A percentile compares a stretch with the other conserved stretches of the same genome.
Conservation (phyloP, 345 rosid species). For the Raphanus sativus region DNA sequence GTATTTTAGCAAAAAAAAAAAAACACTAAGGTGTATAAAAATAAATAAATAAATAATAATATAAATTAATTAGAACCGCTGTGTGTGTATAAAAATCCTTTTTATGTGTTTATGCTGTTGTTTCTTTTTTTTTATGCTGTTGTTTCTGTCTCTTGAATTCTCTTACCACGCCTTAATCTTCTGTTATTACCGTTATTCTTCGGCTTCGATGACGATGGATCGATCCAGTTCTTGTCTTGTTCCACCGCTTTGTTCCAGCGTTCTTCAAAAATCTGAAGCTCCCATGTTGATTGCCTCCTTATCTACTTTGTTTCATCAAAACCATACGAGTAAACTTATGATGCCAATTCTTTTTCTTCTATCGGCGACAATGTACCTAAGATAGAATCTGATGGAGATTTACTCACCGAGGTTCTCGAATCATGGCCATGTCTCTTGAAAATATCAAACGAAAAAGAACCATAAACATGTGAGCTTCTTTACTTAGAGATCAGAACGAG, state of each 20-base stretch:
- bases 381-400: background rate
- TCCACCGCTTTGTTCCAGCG: conserved; percentile 76
- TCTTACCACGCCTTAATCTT: background rate
- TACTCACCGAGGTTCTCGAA: conserved; percentile 66
- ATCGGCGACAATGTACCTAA: background rate
- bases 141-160: background rate
- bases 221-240: conserved; percentile 70
- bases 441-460: background rate
- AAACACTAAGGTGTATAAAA: too few species aligned
- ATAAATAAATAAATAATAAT: too few species aligned
- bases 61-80: too few species aligned
- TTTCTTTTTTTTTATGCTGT: too few species aligned
- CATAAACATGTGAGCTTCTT: conserved; percentile 8
- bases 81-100: background rate
- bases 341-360: background rate
- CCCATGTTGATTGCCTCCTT: conserved; percentile 91
- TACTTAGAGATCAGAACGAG: background rate
- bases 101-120: background rate
- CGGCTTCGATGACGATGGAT: conserved; percentile 46
- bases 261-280: conserved; percentile 64
- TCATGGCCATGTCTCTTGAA: conserved; percentile 49
- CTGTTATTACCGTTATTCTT: background rate
- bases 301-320: conserved; percentile 51
- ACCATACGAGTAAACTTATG: too few species aligned
- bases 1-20: too few species aligned